These are phyloP conservation scores for Linderina pennispora DNA, from an alignment of 192 early-diverging fungal genomes.

Conservation along the genomic window DNA sequence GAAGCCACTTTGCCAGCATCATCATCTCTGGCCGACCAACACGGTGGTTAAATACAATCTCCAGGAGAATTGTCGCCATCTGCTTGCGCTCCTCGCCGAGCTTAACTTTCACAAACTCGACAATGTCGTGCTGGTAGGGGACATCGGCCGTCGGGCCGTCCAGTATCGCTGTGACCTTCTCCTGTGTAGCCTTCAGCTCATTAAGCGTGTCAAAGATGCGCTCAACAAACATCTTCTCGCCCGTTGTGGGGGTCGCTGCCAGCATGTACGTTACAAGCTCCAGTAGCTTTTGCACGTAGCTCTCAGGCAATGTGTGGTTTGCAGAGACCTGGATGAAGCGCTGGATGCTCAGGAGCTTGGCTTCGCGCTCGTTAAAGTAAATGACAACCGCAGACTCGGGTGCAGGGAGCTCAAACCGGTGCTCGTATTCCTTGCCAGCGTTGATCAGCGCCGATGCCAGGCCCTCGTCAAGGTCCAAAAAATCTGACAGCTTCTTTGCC, in stretches of 20 bases:
- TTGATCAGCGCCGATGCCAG: slow-evolving; percentile 62
- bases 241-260: slow-evolving; percentile 21
- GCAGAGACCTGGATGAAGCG: slow-evolving; percentile 50
- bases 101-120: slow-evolving; percentile 34
- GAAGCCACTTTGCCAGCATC: slow-evolving; percentile 34
- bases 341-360: slow-evolving; percentile 50
- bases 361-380: slow-evolving; percentile 61
- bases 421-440: slow-evolving; percentile 44
- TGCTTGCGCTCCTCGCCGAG: slow-evolving; percentile 39
- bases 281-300: slow-evolving; percentile 43
- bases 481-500: slow-evolving; percentile 67
- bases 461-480: slow-evolving; percentile 74
- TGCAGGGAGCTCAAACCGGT: slow-evolving; percentile 53
- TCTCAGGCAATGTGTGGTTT: slow-evolving; percentile 33
- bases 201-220: slow-evolving; percentile 50
- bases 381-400: slow-evolving; percentile 61
- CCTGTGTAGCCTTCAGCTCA: slow-evolving; percentile 44
- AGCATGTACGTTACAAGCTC: slow-evolving; percentile 25
- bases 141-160: slow-evolving; percentile 47
- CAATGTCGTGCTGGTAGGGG: slow-evolving; percentile 34
- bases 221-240: slow-evolving; percentile 39
- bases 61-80: slow-evolving; percentile 41
- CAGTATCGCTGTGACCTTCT: slow-evolving; percentile 39
- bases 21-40: slow-evolving; percentile 32
- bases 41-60: slow-evolving; percentile 33